phyloP scores from a whole-genome alignment of 441 rosid species.

The Gossypium trilobum region DNA sequence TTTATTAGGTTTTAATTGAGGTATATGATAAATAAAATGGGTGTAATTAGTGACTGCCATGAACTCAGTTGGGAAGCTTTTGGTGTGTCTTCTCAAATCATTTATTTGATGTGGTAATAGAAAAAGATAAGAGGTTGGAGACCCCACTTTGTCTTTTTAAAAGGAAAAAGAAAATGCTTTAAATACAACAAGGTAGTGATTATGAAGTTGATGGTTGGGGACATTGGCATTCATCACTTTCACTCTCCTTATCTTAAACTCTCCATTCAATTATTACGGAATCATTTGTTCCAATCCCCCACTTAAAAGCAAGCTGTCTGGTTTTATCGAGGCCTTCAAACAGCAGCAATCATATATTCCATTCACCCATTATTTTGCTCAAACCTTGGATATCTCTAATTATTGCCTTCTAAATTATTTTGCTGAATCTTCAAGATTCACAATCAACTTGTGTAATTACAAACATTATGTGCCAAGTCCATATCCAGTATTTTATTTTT shows the following conservation, averaged over 20 bases:
- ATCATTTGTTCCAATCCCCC: background rate
- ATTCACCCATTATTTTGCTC: background rate
- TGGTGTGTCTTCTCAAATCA: background rate
- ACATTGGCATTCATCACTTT: background rate
- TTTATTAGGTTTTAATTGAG: no score
- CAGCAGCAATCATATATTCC: background rate
- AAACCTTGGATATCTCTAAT: background rate
- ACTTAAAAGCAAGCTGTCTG: background rate
- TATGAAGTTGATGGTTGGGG: constrained; percentile 6
- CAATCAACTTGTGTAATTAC: background rate
- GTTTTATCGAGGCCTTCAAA: background rate
- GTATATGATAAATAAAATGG: background rate
- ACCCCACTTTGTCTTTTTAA: background rate
- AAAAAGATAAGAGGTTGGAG: background rate
- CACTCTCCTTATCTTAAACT: constrained; percentile 2
- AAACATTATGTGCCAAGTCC: background rate
- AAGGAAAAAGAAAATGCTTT: background rate
- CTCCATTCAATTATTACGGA: background rate
- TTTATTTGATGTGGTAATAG: background rate
- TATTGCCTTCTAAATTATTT: background rate
- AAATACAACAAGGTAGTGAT: background rate
- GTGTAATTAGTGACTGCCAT: background rate
- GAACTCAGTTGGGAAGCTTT: background rate
- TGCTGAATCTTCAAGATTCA: background rate
- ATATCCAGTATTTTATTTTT: no score